Evolutionary conservation across 2,329 filamentous ascomycete species (phyloP).

Genomic region (Hansfordia pulvinata): DNA sequence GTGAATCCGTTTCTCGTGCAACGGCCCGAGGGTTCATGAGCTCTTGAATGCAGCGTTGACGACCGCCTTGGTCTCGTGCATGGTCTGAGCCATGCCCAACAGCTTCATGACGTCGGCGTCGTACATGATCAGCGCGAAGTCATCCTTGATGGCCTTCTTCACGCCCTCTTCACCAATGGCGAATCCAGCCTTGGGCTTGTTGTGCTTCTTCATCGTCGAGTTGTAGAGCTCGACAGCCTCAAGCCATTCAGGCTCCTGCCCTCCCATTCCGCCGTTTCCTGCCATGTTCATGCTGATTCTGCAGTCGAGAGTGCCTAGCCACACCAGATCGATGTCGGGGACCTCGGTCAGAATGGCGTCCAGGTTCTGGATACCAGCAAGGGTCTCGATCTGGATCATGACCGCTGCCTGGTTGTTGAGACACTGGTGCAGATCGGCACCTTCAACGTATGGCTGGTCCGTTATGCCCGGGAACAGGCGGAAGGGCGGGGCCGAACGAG

Average conservation of each 20-base stretch:
- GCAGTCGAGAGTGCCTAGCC: slow-evolving; percentile 29
- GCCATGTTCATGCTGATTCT: slow-evolving; percentile 28
- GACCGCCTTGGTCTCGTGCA: slow-evolving; percentile 1
- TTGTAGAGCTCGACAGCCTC: slow-evolving; percentile 22
- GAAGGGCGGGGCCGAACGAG: slow-evolving; percentile 30
- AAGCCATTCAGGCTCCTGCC: slow-evolving; percentile 26
- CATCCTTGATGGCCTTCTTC: slow-evolving; percentile 9
- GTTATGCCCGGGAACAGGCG: slow-evolving; percentile 25
- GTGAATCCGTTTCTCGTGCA: no score
- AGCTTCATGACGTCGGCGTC: slow-evolving; percentile 3
- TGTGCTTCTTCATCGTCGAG: slow-evolving; percentile 26
- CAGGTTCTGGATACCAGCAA: slow-evolving; percentile 29
- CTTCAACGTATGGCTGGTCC: slow-evolving; percentile 19
- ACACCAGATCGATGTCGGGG: slow-evolving; percentile 31
- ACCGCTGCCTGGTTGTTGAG: slow-evolving; percentile 32
- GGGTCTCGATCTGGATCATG: slow-evolving; percentile 32
- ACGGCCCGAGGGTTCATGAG: no score
- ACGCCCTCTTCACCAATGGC: slow-evolving; percentile 13
- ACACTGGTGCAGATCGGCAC: slow-evolving; percentile 21
- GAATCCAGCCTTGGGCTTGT: slow-evolving; percentile 25
- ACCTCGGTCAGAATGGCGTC: slow-evolving; percentile 31
- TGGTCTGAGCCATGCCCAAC: slow-evolving; percentile 1
- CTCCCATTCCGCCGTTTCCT: slow-evolving; percentile 16
- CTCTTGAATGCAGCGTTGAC: no score
- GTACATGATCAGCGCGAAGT: slow-evolving; percentile 1